Percentiles rank a stretch among this genome's conserved stretches.
Conservation (phyloP, 495 filamentous ascomycete species). For the Lichenothelia convexa region DNA sequence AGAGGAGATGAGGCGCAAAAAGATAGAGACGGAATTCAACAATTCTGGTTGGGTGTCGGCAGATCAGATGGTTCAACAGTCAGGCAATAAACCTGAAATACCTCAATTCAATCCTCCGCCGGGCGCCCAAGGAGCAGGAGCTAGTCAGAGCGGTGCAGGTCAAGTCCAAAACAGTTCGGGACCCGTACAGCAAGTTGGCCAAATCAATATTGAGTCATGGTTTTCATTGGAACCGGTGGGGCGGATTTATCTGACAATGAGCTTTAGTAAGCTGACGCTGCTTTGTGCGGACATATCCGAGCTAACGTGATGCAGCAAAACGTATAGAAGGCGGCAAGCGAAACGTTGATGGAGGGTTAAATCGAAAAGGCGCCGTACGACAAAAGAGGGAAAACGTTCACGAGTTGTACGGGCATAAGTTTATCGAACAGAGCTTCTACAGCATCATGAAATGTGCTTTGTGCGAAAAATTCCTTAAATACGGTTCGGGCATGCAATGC, state of each 20-base stretch:
- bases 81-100: constrained; percentile 18
- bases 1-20: constrained; percentile 94
- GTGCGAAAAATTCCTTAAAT: constrained; percentile 96
- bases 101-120: constrained; percentile 26
- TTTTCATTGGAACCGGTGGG: constrained; percentile 92
- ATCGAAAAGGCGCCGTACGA: constrained; percentile 87
- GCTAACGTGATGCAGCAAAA: constrained; percentile 37
- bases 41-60: constrained; percentile 90
- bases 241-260: constrained; percentile 68
- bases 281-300: neutral
- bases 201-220: constrained; percentile 77
- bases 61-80: constrained; percentile 61
- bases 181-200: constrained; percentile 23
- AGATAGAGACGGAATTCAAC: constrained; percentile 85
- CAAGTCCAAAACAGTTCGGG: constrained; percentile 4
- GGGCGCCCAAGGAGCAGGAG: constrained; percentile 14
- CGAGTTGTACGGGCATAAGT: constrained; percentile 98
- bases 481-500: constrained; percentile 97
- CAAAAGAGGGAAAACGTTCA: constrained; percentile 94
- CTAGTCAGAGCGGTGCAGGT: constrained; percentile 9
- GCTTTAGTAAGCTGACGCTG: constrained; percentile 48
- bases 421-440: constrained; percentile 94
- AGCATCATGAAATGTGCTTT: constrained; percentile 99
- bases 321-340: constrained; percentile 48
- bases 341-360: constrained; percentile 67